Conservation (phyloP, 441 rosid species). For the Adansonia gregorii region DNA sequence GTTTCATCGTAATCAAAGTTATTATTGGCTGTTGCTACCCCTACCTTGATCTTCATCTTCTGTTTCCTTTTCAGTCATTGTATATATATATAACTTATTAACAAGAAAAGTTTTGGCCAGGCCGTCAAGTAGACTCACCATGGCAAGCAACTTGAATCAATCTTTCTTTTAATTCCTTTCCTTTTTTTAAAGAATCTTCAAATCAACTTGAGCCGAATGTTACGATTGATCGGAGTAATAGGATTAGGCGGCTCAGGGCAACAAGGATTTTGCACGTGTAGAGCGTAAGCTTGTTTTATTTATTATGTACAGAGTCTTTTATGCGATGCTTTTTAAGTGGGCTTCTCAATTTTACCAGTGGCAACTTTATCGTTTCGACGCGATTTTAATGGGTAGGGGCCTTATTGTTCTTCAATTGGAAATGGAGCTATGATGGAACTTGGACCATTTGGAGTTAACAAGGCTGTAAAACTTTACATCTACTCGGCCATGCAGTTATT, state of each 20-base stretch:
- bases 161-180: not conserved
- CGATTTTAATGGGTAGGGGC: slow-evolving; percentile 18
- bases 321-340: not conserved
- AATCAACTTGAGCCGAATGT: not conserved
- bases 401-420: slow-evolving; percentile 32
- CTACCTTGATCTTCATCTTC: not conserved
- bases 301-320: not conserved
- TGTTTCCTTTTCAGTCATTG: not conserved
- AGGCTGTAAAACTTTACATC: slow-evolving; percentile 21
- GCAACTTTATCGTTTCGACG: not conserved
- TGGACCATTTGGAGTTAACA: slow-evolving; percentile 37
- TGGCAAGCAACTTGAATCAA: not conserved
- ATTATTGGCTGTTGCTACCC: no score
- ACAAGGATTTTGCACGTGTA: not conserved
- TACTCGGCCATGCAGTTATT: not conserved
- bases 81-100: not conserved
- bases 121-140: not conserved
- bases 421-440: slow-evolving; percentile 35
- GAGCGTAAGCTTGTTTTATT: no score
- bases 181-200: no score
- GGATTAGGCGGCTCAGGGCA: not conserved
- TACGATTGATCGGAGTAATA: not conserved
- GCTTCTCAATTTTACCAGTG: not conserved
- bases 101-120: not conserved
- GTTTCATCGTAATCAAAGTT: no score